Base-by-base conservation (phyloP, 1,139 yeast genomes). In the Hansenula anomala region DNA sequence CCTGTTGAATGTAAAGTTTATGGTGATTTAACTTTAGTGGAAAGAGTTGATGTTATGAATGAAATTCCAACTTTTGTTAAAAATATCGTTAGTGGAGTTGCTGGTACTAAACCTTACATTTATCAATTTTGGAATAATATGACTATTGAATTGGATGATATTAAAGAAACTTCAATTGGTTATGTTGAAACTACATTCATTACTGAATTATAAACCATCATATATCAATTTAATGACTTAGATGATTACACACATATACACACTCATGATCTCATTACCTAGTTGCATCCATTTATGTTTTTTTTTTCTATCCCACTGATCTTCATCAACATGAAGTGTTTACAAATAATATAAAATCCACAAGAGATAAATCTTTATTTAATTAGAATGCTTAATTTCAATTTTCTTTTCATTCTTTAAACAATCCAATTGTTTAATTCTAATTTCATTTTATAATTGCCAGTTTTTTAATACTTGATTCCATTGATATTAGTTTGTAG, bases 21-120 rank as follows among this genome's bases (percentile, higher is more conserved):
- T 30, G 90, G 89, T 41, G 66, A 69, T 14, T 71, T 90, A 50
- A 64, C 71, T 37, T 65, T 86, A 51, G 80, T 87, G 39, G 97
- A 88, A 66, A 79, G 97, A 58, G 90, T 92, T 41, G 98, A 92
- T 64, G 97, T 92, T 45, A 89, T 92, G 97, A 89, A 92, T 32
- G 98, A 92, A 67, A 83, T 92, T 45, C 98, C 98, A 33, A 82
- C 78, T 51, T 89, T 92, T 64, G 95, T 92, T 49, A 92, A 92
- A 65, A 85, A 82, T 54, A 86, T 92, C 45, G 97, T 88, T 32
- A 80, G 90, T 48, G 96, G 96, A 44, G 94, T 90, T 42, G 92
- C 95, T 13, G 98, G 97, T 39, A 83, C 97, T 32, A 86, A 82
- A 60, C 98, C 98, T 28, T 92, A 78, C 67, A 90, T 92, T 55